Conservation (phyloP, 768 basidiomycete genomes). For the Boletus pseudopeckii region DNA sequence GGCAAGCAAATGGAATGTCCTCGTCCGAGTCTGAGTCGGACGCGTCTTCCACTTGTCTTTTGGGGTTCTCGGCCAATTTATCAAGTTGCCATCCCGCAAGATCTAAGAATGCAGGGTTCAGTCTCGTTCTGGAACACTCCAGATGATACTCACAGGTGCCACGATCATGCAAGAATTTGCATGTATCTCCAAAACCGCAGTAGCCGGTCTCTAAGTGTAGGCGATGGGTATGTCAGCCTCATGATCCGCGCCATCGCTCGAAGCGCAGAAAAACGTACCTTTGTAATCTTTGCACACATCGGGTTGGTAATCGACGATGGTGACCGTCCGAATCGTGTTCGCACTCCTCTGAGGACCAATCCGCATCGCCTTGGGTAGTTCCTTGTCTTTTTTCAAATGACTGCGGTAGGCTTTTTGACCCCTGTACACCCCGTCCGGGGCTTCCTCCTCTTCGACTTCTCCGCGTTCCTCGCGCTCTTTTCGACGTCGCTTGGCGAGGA, state of each 20-base stretch:
- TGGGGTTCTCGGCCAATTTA: conserved; percentile 79
- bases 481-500: conserved; percentile 65
- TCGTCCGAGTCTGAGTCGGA: conserved; percentile 74
- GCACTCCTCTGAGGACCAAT: conserved; percentile 73
- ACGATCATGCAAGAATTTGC: conserved; percentile 98
- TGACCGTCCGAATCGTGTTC: conserved; percentile 89
- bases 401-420: conserved; percentile 80
- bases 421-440: conserved; percentile 77
- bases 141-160: conserved; percentile 71
- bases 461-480: conserved; percentile 51
- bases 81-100: conserved; percentile 99
- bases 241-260: conserved; percentile 11
- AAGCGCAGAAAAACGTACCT: conserved; percentile 51
- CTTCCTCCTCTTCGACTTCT: conserved; percentile 52
- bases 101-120: conserved; percentile 45
- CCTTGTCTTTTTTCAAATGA: conserved; percentile 78
- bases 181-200: conserved; percentile 98
- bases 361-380: conserved; percentile 85
- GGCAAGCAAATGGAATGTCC: conserved; percentile 97
- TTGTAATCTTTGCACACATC: conserved; percentile 99
- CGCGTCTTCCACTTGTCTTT: conserved; percentile 51
- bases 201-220: conserved; percentile 85
- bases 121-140: conserved; percentile 1
- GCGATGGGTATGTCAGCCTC: conserved; percentile 5
- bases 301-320: conserved; percentile 95